Conservation (phyloP, 306 rosid species). For the Delonix regia region DNA sequence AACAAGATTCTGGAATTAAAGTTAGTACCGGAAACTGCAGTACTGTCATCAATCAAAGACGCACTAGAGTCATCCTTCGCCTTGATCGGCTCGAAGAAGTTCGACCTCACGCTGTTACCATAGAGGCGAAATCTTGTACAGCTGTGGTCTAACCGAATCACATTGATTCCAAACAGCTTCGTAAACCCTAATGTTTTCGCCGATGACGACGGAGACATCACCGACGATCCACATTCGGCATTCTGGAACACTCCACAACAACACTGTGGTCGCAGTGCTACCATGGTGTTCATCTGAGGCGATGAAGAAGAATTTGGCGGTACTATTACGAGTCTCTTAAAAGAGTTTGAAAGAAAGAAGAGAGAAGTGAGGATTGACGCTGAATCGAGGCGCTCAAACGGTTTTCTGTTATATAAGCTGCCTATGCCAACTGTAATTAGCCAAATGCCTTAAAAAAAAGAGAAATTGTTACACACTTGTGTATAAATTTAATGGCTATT, state of each 20-base stretch:
- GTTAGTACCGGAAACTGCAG: conserved; percentile 53
- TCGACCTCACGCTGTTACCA: conserved; percentile 37
- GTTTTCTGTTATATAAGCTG: conserved; percentile 39
- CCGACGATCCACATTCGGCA: conserved; percentile 39
- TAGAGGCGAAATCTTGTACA: conserved; percentile 33
- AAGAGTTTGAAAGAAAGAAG: background rate
- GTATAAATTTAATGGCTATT: too few species aligned
- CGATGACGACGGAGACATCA: conserved; percentile 12
- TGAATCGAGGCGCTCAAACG: conserved; percentile 2
- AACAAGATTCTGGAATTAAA: conserved; percentile 2
- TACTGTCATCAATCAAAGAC: conserved; percentile 21
- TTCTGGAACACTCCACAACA: conserved; percentile 28
- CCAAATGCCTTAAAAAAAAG: too few species aligned
- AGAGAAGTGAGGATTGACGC: background rate
- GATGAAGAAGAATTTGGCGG: background rate
- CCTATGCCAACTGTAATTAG: too few species aligned
- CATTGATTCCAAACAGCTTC: conserved; percentile 46
- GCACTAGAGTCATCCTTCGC: conserved; percentile 44
- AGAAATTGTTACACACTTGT: too few species aligned
- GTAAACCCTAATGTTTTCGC: conserved; percentile 44
- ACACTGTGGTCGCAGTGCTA: conserved; percentile 26
- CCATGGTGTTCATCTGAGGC: conserved; percentile 43
- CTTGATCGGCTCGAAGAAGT: conserved; percentile 46
- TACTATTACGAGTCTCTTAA: background rate
- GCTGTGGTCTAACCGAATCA: conserved; percentile 39